A percentile compares a stretch with the other conserved stretches of the same genome.
Evolutionary conservation across 139 green algal genomes (phyloP).

Genomic region (Pleodorina starrii): DNA sequence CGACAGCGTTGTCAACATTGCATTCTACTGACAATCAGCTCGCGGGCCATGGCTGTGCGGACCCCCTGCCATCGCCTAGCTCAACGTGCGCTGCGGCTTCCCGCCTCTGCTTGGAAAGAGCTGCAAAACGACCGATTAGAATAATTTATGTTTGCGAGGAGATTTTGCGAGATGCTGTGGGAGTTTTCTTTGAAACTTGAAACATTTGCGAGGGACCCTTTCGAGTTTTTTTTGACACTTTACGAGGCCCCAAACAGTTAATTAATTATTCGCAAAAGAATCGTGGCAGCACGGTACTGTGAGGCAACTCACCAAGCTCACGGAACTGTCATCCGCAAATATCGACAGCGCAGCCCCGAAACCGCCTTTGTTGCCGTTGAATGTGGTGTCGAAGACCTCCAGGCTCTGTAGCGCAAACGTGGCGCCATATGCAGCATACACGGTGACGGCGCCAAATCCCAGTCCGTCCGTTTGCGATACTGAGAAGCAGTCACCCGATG

Average conservation of each 20-base stretch:
- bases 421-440: background rate
- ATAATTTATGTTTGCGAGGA: background rate
- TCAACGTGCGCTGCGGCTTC: no score
- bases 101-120: no score
- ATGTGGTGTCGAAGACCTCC: background rate
- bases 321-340: background rate
- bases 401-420: background rate
- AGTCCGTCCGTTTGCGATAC: background rate
- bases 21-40: no score
- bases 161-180: background rate
- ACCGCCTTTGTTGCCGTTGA: background rate
- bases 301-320: background rate
- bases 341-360: background rate
- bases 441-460: background rate
- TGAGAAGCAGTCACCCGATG: background rate
- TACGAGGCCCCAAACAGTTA: background rate
- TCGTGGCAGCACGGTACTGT: background rate
- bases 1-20: no score
- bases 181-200: background rate
- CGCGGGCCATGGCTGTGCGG: no score
- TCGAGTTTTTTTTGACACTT: background rate
- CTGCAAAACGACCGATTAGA: background rate
- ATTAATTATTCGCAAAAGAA: background rate
- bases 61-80: no score
- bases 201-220: background rate